Base-by-base conservation (phyloP, 2,329 filamentous ascomycete genomes). In the Amesomyces nigricolor region DNA sequence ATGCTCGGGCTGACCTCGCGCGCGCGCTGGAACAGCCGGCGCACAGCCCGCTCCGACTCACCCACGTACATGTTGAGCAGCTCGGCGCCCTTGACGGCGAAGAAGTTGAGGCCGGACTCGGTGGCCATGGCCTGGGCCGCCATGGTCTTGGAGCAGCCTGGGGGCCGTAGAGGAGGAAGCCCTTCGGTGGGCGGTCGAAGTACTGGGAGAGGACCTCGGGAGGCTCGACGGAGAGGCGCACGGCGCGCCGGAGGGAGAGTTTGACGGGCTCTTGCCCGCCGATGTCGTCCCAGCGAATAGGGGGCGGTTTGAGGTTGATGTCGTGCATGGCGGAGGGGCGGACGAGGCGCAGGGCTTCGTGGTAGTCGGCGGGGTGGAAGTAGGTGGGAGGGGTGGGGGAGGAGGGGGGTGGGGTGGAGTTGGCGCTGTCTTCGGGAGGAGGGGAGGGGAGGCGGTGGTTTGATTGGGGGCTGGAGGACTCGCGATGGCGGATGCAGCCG, bases 21-120 rank as follows among this genome's bases (percentile, higher is more conserved):
- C 1, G 92, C 92, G 63, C 91, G 88, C 51, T 86, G 81, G 68
- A 97, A 96, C 1, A 96, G 82, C 53, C 90, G 87, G 38, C 92
- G 84, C 42, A 96, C 81, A 7, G 87, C 86, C 10, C 90, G 83
- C 72, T 97, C 92, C 2, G 91, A 92, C 70, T 97, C 92, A 58
- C 92, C 92, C 16, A 97, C 91, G 71, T 96, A 97, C 89, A 95
- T 96, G 72, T 91, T 95, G 58, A 96, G 84, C 11, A 96, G 81
- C 71, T 96, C 92, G 37, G 90, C 90, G 26, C 91, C 92, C 72
- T 96, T 96, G 62, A 97, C 89, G 8, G 91, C 87, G 67, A 96
- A 86, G 76, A 96, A 96, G 70, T 96, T 96, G 71, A 95, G 86
- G 4, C 88, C 87, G 30, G 89, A 89, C 69, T 95, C 91, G 6